Base-by-base conservation (phyloP, 2,329 filamentous ascomycete genomes). In the Fusarium globosum region DNA sequence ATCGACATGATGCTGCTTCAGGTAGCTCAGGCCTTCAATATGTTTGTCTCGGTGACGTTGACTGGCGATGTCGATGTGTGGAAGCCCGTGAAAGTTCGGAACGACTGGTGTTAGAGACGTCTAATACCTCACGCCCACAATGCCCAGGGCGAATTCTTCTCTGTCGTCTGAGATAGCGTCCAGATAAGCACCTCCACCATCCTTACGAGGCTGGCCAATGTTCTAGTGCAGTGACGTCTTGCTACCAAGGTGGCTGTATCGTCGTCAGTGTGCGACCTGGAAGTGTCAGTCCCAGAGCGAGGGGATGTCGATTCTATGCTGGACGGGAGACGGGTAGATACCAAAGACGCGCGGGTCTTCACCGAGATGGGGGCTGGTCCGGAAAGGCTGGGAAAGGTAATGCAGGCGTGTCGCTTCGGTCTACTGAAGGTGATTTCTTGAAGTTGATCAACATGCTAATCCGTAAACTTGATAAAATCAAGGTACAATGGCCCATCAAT, bases 231-330 rank as follows among this genome's bases (percentile, higher is more conserved):
- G 20, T 21, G 20, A 14, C 3, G 14, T 5, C 1, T 41, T 8
- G 7, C 4, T 41, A 5, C 12, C 4, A 14, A 21, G 3, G 7
- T 41, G 38, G 20, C 20, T 21, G 7, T 21, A 39, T 39, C 3
- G 12, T 1, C 12, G 1, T 7, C 20, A 2, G 20, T 14, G 14
- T 13, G 38, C 3, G 20, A 21, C 3, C 21, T 21, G 8, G 7
- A 41, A 9, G 12, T 13, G 13, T 21, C 3, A 21, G 38, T 21
- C 12, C 13, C 4, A 21, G 38, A 41, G 12, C 21, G 2, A 41
- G 7, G 39, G 13, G 20, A 21, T 14, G 39, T 7, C 14, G 39
- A 41, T 41, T n/a, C 0, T 21, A 3, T 21, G 20, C 13, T 0
- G 14, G 20, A 21, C 2, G 39, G 20, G 39, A 21, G 39, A 41